Percentiles rank a stretch among this genome's conserved stretches.
Evolutionary conservation across 768 basidiomycete genomes (phyloP).

Genomic region (Tephrocybe rancida): DNA sequence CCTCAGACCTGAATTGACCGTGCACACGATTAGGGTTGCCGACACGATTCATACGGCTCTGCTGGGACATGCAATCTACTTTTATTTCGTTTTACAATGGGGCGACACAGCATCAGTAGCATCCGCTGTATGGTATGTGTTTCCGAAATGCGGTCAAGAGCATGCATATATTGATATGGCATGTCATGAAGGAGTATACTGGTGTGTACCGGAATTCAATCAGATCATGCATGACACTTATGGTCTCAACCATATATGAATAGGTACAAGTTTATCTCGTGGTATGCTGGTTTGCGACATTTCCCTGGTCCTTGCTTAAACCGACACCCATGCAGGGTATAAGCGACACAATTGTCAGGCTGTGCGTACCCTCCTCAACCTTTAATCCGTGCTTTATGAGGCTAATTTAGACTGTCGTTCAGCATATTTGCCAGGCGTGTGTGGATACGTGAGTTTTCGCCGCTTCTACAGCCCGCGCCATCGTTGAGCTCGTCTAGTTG

Average conservation of each 20-base stretch:
- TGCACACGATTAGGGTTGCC: not conserved
- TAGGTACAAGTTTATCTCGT: slow-evolving; percentile 4
- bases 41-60: slow-evolving; percentile 4
- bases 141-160: too few relatives aligned
- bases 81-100: not conserved
- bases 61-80: not conserved
- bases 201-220: not conserved
- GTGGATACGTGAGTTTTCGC: not conserved
- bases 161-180: not conserved
- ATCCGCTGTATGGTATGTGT: not conserved
- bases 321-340: not conserved
- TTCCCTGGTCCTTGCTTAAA: not conserved
- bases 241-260: not conserved
- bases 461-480: not conserved
- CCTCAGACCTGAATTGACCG: not conserved
- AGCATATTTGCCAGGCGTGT: slow-evolving; percentile 1
- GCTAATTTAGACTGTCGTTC: not conserved
- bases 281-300: not conserved
- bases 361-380: not conserved
- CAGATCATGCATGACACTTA: not conserved
- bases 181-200: not conserved
- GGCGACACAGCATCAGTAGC: not conserved
- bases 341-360: not conserved
- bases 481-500: not conserved
- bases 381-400: not conserved